A percentile compares a stretch with the other conserved stretches of the same genome.
Conservation (phyloP, 2,329 filamentous ascomycete species). For the Neurospora sp. region DNA sequence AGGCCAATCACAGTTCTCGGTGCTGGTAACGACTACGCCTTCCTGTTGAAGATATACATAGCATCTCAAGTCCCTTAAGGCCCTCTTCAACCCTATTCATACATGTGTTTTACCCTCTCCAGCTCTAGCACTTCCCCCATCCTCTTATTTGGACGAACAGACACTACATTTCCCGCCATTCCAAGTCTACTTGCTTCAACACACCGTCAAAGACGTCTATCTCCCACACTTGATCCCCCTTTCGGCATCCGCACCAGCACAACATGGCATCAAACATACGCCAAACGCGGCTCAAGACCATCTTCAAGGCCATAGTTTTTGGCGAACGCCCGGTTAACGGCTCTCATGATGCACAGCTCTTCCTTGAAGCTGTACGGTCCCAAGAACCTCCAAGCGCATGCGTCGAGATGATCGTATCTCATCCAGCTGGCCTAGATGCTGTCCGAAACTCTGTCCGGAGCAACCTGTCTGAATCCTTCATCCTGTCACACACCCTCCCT, state of each 20-base stretch:
- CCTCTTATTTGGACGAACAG: neutral
- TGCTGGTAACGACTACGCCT: neutral
- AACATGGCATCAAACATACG: conserved; percentile 3
- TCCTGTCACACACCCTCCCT: conserved; percentile 21
- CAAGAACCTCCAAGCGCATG: conserved; percentile 15
- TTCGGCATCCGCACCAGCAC: neutral
- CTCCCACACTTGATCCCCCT: neutral
- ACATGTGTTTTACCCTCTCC: neutral
- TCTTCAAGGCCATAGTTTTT: conserved; percentile 16
- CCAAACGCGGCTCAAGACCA: conserved; percentile 10
- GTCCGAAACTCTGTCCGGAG: conserved; percentile 17
- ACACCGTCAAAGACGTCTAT: neutral
- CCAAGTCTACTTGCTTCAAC: neutral
- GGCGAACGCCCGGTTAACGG: conserved; percentile 16
- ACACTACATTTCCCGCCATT: neutral
- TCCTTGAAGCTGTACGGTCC: conserved; percentile 20
- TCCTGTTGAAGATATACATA: neutral
- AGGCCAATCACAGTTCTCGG: neutral
- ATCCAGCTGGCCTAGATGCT: conserved; percentile 16
- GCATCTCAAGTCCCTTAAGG: neutral
- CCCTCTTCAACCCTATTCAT: neutral
- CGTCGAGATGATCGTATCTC: conserved; percentile 21
- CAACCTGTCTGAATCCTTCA: conserved; percentile 21
- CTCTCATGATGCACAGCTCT: conserved; percentile 19
- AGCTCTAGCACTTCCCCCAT: neutral